A percentile compares a stretch with the other conserved stretches of the same genome.
Conservation (phyloP, 1,139 yeast genomes). For the Diutina siamensis region DNA sequence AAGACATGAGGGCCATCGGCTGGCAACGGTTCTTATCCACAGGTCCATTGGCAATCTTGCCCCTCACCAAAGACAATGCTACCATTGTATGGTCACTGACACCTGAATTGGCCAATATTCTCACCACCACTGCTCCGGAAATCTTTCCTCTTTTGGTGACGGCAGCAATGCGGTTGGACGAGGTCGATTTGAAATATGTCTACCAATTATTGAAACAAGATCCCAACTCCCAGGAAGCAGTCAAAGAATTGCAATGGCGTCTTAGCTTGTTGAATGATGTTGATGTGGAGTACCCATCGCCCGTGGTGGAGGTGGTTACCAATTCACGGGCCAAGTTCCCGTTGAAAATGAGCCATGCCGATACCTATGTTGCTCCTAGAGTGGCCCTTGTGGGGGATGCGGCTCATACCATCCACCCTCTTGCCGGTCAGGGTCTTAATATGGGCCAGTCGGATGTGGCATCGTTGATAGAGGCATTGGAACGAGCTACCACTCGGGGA, state of each 20-base stretch:
- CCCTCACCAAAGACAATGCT: conserved; percentile 76
- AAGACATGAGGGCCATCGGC: conserved; percentile 62
- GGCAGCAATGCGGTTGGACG: conserved; percentile 70
- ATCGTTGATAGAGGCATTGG: conserved; percentile 56
- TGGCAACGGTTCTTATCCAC: conserved; percentile 89
- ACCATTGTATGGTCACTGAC: conserved; percentile 91
- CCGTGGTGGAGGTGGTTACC: conserved; percentile 45
- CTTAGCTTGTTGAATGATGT: conserved; percentile 30
- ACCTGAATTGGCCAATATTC: conserved; percentile 56
- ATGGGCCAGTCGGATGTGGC: conserved; percentile 97
- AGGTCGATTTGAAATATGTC: conserved; percentile 30
- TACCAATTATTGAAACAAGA: conserved; percentile 21
- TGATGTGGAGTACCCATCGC: conserved; percentile 54
- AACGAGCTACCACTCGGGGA: conserved; percentile 63
- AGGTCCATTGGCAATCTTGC: conserved; percentile 89
- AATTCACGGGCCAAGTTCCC: conserved; percentile 84
- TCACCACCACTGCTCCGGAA: conserved; percentile 46
- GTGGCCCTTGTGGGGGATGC: conserved; percentile 95
- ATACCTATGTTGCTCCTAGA: conserved; percentile 71
- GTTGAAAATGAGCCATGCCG: conserved; percentile 79
- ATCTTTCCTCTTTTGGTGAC: conserved; percentile 65
- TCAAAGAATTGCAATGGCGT: conserved; percentile 69
- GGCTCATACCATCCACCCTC: conserved; percentile 94
- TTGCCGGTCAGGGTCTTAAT: conserved; percentile 96
- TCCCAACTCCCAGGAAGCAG: conserved; percentile 36